Evolutionary conservation across 306 rosid genomes (phyloP), one percentile per base, ranked within the genome.

Genomic region (Cicer arietinum): DNA sequence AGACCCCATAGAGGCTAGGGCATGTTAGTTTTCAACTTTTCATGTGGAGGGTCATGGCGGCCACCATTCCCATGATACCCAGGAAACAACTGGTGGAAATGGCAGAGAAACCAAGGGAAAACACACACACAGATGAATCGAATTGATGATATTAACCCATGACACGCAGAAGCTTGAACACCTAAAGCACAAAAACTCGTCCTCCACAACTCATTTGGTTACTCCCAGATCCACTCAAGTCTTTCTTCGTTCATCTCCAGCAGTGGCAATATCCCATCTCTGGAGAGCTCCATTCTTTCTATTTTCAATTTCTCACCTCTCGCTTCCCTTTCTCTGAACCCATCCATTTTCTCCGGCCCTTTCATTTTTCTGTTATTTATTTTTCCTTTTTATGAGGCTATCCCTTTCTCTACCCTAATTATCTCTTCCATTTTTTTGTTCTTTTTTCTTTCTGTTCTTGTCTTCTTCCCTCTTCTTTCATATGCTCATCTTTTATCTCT

Each of bases 241-340:
- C 61, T 54, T 54, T 18, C 61, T 37, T 54, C 61, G 18, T 54
- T 13, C 61, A 54, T 54, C 13, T 18, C 61, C 61, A 54, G 61
- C 30, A 54, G 6, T 18, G 30, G 35, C 37, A 54, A 54, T 30
- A 54, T 18, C 13, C 60, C 35, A 18, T 54, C 35, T 54, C 13
- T 18, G 30, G 61, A 5, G 6, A 54, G 11, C 30, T 18, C 13
- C 13, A 54, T 54, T 54, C 35, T 54, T 18, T 54, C 13, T 54
- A 54, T 54, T 30, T 30, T 30, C 35, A 30, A 30, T 30, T 30
- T 54, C 35, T 54, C 41, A 13, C 44, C 44, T 35, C 66, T 35
- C 9, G 5, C 11, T 35, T 30, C 35, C 35, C 5, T 17, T 59
- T 35, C 43, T 37, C 44, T 60, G 35, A 30, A 30, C 35, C 35